Evolutionary conservation across 2,329 filamentous ascomycete genomes (phyloP), one percentile per base, ranked within the genome.

Genomic region (Clarireedia sp.): DNA sequence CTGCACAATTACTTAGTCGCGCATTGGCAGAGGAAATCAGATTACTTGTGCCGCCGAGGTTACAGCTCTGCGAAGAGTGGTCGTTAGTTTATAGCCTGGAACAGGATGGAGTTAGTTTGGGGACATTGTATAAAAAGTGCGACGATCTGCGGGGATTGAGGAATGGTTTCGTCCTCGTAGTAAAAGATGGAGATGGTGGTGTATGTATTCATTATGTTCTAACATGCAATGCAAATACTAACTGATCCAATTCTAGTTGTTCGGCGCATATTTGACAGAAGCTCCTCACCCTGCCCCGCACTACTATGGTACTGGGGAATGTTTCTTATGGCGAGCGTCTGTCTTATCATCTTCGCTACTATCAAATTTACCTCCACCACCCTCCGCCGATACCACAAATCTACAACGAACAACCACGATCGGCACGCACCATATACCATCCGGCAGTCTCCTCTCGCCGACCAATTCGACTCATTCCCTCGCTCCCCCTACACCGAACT

Each of bases 241-340:
- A 56, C 24, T 16, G 12, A 10, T n/a, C 33, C 14, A 5, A 21
- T 17, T n/a, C 23, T 60, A 86, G 80, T 80, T 90, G 43, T 99
- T 99, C 69, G 94, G 94, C 67, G 91, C 91, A 52, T 97, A 97
- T 70, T 82, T 97, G 53, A 95, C 90, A 51, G 92, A 99, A 69
- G 78, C 87, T 50, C 91, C 92, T 10, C 88, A 87, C 63, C 89
- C 90, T 0, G 77, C 83, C 1, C 74, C 89, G 2, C 87, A 91
- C 60, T 99, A 96, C 75, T 99, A 89, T 70, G 94, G 94, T 66
- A 96, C 90, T 12, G 94, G 94, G 65, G 94, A 99, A 72, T 97
- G 92, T 72, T 99, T 95, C 71, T 81, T 95, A 60, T 95, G 89
- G 89, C 82, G 87, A 48, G 86, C 88, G 0, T 83, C 83, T 45